These are phyloP conservation scores for Hymenoscyphus albidus DNA, from an alignment of 2,329 filamentous ascomycete species.

Conservation along the genomic window DNA sequence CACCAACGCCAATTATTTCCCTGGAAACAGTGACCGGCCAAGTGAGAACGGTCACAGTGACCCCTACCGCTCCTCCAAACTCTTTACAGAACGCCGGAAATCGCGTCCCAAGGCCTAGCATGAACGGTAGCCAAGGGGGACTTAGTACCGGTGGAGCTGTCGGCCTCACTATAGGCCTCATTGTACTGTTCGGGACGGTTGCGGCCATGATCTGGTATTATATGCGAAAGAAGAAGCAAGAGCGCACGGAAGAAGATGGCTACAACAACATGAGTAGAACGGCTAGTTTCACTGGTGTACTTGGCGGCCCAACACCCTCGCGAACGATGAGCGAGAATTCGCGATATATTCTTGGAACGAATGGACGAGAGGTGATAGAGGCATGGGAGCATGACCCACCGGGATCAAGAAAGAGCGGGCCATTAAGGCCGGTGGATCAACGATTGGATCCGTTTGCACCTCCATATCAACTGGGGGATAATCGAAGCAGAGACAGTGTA, in stretches of 20 bases:
- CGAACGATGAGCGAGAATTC: constrained; percentile 37
- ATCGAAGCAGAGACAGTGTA: constrained; percentile 59
- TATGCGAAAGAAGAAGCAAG: constrained; percentile 42
- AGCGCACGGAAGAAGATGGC: constrained; percentile 37
- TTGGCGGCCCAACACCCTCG: constrained; percentile 26
- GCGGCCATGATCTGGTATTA: constrained; percentile 41
- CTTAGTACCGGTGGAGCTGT: constrained; percentile 48
- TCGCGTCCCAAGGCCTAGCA: constrained; percentile 21
- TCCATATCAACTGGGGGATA: constrained; percentile 49
- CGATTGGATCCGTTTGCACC: constrained; percentile 59
- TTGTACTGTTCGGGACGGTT: constrained; percentile 41
- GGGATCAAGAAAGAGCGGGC: constrained; percentile 45
- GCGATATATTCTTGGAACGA: constrained; percentile 35
- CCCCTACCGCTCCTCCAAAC: constrained; percentile 40
- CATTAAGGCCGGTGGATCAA: constrained; percentile 56
- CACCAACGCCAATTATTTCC: constrained; percentile 37
- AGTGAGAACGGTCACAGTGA: constrained; percentile 52
- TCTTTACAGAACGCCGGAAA: constrained; percentile 7
- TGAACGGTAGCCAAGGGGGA: constrained; percentile 22
- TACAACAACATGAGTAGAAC: constrained; percentile 23
- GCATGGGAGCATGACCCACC: constrained; percentile 30
- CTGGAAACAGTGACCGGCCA: constrained; percentile 55
- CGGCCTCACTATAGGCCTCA: constrained; percentile 51
- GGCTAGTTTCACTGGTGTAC: constrained; percentile 23
- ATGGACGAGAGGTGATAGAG: constrained; percentile 34